A percentile compares a stretch with the other conserved stretches of the same genome.
Conservation (phyloP, 202 grass and related monocot genomes). For the Hordeum pubiflorum region DNA sequence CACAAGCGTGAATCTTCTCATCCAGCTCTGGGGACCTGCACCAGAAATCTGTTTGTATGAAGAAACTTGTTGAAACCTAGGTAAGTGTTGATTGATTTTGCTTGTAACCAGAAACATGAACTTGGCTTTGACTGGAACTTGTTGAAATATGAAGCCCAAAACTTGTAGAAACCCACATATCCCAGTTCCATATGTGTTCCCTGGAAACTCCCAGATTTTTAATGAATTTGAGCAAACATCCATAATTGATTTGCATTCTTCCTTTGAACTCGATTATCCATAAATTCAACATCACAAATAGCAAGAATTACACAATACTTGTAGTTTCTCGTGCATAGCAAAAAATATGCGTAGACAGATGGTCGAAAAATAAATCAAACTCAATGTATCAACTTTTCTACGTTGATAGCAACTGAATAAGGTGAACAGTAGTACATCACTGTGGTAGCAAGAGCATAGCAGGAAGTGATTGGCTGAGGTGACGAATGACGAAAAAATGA, state of each 20-base stretch:
- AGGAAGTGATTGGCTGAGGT: neutral
- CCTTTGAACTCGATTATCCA: neutral
- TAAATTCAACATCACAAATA: neutral
- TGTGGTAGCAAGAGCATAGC: neutral
- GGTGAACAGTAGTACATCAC: constrained; percentile 7
- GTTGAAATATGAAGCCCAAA: neutral
- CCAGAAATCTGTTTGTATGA: neutral
- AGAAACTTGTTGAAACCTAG: neutral
- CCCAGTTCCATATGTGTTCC: neutral
- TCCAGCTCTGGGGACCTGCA: neutral
- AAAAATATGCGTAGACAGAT: neutral
- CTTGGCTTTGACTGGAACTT: neutral
- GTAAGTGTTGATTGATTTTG: neutral
- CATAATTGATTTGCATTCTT: neutral
- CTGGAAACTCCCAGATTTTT: neutral
- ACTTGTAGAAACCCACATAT: neutral
- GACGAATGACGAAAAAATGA: neutral
- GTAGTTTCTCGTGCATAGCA: neutral
- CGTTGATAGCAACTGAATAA: neutral
- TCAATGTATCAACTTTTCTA: neutral
- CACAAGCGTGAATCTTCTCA: neutral
- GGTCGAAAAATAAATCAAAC: constrained; percentile 12
- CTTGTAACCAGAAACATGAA: neutral
- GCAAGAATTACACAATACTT: neutral
- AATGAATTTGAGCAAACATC: neutral